Conservation (phyloP, 257 asterid species). For the Solanum infundibuliforme region DNA sequence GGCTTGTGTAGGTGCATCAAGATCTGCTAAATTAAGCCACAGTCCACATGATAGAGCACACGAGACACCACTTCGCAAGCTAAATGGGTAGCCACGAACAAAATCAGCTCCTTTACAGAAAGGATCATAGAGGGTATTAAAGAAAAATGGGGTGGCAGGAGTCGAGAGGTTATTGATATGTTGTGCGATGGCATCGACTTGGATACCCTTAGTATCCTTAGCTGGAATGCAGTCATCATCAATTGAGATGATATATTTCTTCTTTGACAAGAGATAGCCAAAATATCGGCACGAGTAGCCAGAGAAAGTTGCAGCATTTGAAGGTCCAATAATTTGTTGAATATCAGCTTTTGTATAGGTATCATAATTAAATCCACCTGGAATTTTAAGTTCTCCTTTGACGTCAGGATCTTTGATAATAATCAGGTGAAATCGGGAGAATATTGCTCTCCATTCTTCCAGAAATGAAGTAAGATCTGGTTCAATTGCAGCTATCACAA, state of each 20-base stretch:
- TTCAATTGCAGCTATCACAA: constrained; percentile 47
- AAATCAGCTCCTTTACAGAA: constrained; percentile 70
- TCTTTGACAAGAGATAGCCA: constrained; percentile 74
- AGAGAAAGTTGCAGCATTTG: constrained; percentile 37
- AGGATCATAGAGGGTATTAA: constrained; percentile 82
- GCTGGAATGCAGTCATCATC: constrained; percentile 89
- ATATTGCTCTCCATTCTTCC: constrained; percentile 75
- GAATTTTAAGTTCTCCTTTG: constrained; percentile 55
- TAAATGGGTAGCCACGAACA: constrained; percentile 93
- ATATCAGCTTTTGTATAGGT: constrained; percentile 56
- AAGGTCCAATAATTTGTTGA: constrained; percentile 44
- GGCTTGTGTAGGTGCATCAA: constrained; percentile 90
- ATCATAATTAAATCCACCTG: constrained; percentile 51
- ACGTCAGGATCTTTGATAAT: constrained; percentile 78
- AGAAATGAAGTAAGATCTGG: constrained; percentile 67
- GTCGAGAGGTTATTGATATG: constrained; percentile 61
- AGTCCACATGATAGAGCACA: constrained; percentile 87
- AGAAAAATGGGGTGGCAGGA: constrained; percentile 96
- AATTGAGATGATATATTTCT: constrained; percentile 55
- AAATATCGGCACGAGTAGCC: constrained; percentile 88
- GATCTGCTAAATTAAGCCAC: constrained; percentile 89
- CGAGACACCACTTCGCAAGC: constrained; percentile 73
- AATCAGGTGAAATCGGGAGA: constrained; percentile 76
- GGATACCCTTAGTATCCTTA: constrained; percentile 36
- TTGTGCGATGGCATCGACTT: constrained; percentile 44